Base-by-base conservation (phyloP, 225 moss, liverwort and hornwort species). In the Bryoerythrophyllum caledonicum region DNA sequence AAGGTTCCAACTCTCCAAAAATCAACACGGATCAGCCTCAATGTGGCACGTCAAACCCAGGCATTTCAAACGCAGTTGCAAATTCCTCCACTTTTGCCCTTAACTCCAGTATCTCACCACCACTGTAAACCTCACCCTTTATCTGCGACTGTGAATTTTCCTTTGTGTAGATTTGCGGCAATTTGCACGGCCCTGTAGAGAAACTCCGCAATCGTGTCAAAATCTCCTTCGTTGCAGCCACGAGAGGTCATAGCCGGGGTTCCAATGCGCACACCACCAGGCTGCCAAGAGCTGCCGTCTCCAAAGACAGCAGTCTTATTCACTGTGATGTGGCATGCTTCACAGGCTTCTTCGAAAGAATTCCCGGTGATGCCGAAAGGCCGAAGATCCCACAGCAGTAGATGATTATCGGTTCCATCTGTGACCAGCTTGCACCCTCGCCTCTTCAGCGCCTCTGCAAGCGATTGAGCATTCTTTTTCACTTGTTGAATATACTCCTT, bases 381-480 rank as follows among this genome's bases (percentile, higher is more conserved):
- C 11, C 93, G 90, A 59, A 96, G 87, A 71, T 96, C 94, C 94
- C 92, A 92, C 7, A 96, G 84, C 8, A 96, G 19, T 7, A 96
- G 82, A 68, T 96, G 96, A 62, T 94, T 96, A 20, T 96, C 93
- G 34, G 91, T 96, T 64, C 96, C 93, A 71, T 91, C 90, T 3
- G 96, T 94, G 30, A 96, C 96, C 27, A 96, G 83, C 72, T 89
- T 87, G 84, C 94, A 96, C 17, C 93, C 93, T 30, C 88, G 83
- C 78, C 82, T 77, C 49, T 80, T 84, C 72, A 96, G 73, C 2
- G 85, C 96, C 35, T 87, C 76, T 0, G 85, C 89, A 67, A 96
- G 85, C 19, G 86, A 65, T 76, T 86, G 84, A 8, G 93, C 92
- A 34, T 96, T 94, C 38, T 77, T 87, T 51, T 94, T 96, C 79